These are phyloP conservation scores for Dactylellina haptotyla DNA, from an alignment of 2,329 filamentous ascomycete genomes.

Conservation along the genomic window DNA sequence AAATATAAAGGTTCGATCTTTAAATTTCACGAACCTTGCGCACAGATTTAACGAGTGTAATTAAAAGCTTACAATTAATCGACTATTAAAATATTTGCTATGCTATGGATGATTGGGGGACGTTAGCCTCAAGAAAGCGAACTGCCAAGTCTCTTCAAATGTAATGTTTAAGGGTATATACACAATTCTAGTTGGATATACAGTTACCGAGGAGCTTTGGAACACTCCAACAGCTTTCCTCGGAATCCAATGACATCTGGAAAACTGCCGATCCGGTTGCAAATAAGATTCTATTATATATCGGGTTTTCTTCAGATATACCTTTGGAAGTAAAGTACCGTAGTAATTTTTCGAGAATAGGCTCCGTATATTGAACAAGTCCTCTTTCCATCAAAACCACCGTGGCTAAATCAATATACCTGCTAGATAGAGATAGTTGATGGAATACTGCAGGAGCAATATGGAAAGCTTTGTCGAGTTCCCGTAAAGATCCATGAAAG, in stretches of 20 bases:
- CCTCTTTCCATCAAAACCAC: conserved; percentile 14
- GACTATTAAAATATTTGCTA: too few species aligned
- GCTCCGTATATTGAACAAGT: conserved; percentile 18
- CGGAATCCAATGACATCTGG: conserved; percentile 10
- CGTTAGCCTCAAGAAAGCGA: too few species aligned
- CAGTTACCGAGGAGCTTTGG: too few species aligned
- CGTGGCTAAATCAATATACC: not conserved
- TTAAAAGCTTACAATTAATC: too few species aligned
- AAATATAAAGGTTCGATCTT: too few species aligned
- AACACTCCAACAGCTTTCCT: conserved; percentile 16
- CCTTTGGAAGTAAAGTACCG: not conserved
- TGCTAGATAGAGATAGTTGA: not conserved
- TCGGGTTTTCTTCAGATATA: not conserved
- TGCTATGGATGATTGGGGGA: too few species aligned
- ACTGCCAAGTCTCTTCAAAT: too few species aligned
- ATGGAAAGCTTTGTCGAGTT: not conserved
- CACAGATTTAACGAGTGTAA: too few species aligned
- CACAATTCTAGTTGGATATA: too few species aligned
- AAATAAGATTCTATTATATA: conserved; percentile 7
- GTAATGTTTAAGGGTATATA: too few species aligned
- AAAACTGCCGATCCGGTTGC: conserved; percentile 4
- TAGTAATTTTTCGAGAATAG: conserved; percentile 9
- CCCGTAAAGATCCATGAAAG: not conserved
- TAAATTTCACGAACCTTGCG: too few species aligned
- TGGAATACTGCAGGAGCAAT: not conserved